Base-by-base conservation (phyloP, 768 basidiomycete species). In the Leccinellum rugosiceps region DNA sequence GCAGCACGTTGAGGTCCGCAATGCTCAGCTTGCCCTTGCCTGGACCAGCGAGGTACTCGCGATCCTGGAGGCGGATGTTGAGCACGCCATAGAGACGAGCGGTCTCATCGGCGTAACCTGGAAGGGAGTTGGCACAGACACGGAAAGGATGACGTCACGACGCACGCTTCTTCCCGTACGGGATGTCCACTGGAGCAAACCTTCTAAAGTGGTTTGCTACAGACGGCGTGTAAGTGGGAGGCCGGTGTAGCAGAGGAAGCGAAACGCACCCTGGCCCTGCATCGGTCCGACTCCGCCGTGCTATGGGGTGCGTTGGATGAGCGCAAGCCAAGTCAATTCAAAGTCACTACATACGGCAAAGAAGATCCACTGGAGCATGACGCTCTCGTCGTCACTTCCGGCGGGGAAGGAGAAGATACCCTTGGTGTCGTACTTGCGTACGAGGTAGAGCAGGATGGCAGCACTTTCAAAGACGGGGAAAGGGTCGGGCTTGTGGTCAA, bases 271-370 rank as follows among this genome's bases (percentile, higher is more conserved):
- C 75, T 91, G 88, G 30, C 90, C 88, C 76, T 93, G 90, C 89
- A 92, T 94, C n/a, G 92, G 90, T 26, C 90, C 90, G 23, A 91
- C 72, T 25, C 87, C 90, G 1, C 88, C 90, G 67, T 91, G 88
- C 86, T 90, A 67, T 13, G 44, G 11, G 38, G 49, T 41, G 11
- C 15, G 8, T 3, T 51, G 43, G 35, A 15, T 52, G 48, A 65
- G 49, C 6, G 25, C 38, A 25, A 35, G 17, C 26, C 9, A 34
- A 6, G 26, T 0, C 4, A 10, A n/a, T 11, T 4, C 4, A 4
- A 23, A 1, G 41, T 43, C 19, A 19, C 11, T 4, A 63, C 81
- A 55, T 59, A 87, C 87, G 14, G 85, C 81, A 62, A 93, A 94
- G 76, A 93, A 91, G 52, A 94, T 84, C 94, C 92, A 95, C 66